Conservation (phyloP, 73 alveolate genomes). For the Paramecium sexaurelia region DNA sequence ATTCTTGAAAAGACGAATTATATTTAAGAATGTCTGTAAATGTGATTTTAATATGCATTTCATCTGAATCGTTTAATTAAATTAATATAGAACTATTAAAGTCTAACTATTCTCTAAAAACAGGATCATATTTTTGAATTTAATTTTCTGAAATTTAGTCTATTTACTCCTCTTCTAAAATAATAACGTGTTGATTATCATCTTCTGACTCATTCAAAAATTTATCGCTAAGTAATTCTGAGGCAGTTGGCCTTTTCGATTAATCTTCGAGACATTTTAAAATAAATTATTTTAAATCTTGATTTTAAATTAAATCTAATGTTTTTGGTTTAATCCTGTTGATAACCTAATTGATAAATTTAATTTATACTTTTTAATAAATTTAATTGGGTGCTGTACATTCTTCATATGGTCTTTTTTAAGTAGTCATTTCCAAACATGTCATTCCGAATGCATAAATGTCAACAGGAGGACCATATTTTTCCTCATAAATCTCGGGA, state of each 20-base stretch:
- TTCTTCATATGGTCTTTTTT: constrained; percentile 85
- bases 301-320: constrained; percentile 75
- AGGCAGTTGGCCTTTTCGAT: constrained; percentile 63
- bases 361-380: constrained; percentile 70
- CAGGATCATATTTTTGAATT: background rate
- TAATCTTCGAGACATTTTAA: constrained; percentile 74
- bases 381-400: constrained; percentile 78
- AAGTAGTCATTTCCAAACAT: constrained; percentile 86
- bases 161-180: constrained; percentile 1
- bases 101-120: constrained; percentile 2
- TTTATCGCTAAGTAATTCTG: constrained; percentile 58
- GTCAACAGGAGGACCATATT: constrained; percentile 85
- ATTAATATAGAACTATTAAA: constrained; percentile 10
- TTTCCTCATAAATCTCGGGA: constrained; percentile 88
- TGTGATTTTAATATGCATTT: background rate
- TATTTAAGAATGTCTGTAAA: background rate
- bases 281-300: constrained; percentile 82
- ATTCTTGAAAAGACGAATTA: constrained; percentile 3
- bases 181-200: constrained; percentile 54
- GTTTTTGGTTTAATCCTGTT: constrained; percentile 74
- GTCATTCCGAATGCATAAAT: constrained; percentile 91
- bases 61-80: background rate
- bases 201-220: constrained; percentile 66
- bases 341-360: constrained; percentile 50
- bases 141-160: background rate